phyloP scores from a whole-genome alignment of 768 basidiomycete species.

The Serendipita vermifera region DNA sequence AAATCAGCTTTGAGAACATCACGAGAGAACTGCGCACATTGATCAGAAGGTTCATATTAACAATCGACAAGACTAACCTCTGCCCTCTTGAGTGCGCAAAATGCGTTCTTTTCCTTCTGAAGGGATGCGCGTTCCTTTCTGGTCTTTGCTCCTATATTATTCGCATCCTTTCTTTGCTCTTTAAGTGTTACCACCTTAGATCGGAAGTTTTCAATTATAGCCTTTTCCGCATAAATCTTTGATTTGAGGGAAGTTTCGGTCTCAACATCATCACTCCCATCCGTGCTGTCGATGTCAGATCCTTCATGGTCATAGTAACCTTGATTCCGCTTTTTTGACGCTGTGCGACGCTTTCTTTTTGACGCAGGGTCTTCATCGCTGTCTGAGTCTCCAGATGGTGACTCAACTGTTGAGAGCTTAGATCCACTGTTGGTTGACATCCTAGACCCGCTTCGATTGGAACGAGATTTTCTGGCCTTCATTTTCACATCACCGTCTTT shows the following conservation, averaged over 20 bases:
- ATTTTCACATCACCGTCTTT: slow-evolving; percentile 26
- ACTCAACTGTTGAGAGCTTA: slow-evolving; percentile 18
- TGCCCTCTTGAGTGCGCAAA: slow-evolving; percentile 45
- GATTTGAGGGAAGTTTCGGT: slow-evolving; percentile 34
- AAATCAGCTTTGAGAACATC: slow-evolving; percentile 49
- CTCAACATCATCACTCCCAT: slow-evolving; percentile 11
- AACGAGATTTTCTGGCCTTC: no score
- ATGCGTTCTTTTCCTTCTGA: slow-evolving; percentile 43
- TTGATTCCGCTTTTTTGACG: no score
- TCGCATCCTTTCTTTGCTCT: slow-evolving; percentile 24
- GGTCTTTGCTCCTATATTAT: slow-evolving; percentile 24
- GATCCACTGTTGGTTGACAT: slow-evolving; percentile 20
- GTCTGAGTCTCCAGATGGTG: slow-evolving; percentile 16
- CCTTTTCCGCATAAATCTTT: slow-evolving; percentile 33
- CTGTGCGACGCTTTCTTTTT: no score
- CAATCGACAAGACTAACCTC: slow-evolving; percentile 27
- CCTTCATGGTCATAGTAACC: slow-evolving; percentile 13
- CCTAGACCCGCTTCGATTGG: slow-evolving; percentile 22
- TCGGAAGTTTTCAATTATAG: slow-evolving; percentile 29
- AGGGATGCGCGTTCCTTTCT: slow-evolving; percentile 29
- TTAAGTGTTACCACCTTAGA: slow-evolving; percentile 24
- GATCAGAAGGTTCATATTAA: slow-evolving; percentile 10
- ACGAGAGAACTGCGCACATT: slow-evolving; percentile 33
- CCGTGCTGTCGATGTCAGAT: slow-evolving; percentile 19
- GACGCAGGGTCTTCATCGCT: slow-evolving; percentile 16